Evolutionary conservation across 73 alveolate genomes (phyloP).

Genomic region (Urostyla sp.): DNA sequence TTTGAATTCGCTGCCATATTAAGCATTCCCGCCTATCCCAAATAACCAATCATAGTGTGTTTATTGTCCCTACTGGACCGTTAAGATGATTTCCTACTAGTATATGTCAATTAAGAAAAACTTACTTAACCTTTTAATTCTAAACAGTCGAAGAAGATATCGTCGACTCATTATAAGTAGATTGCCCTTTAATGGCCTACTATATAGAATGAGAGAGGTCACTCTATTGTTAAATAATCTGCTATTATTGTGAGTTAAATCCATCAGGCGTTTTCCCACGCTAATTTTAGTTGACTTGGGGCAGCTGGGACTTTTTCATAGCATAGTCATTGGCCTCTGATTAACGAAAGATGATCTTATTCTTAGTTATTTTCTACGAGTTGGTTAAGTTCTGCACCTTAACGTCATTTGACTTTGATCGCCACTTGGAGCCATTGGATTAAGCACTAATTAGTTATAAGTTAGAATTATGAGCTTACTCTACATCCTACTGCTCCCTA

Average conservation of each 20-base stretch:
- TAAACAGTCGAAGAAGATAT: not conserved
- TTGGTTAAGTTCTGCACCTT: not conserved
- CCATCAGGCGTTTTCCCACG: constrained; percentile 14
- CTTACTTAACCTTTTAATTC: not conserved
- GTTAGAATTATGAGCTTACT: too few species aligned
- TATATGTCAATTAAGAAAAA: not conserved
- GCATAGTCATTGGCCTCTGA: too few species aligned
- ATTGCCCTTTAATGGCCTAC: not conserved
- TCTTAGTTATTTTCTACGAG: not conserved
- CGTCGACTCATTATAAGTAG: not conserved
- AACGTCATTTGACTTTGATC: constrained; percentile 2
- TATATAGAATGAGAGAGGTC: not conserved
- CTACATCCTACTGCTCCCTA: too few species aligned
- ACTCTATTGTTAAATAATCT: not conserved
- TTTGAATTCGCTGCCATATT: too few species aligned
- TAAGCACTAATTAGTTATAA: too few species aligned
- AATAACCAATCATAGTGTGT: too few species aligned
- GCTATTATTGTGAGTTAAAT: not conserved
- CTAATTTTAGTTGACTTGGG: not conserved
- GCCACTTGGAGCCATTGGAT: not conserved
- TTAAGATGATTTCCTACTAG: constrained; percentile 1
- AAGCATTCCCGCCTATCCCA: too few species aligned
- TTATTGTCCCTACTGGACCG: constrained; percentile 4
- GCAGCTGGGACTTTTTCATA: too few species aligned
- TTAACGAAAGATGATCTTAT: not conserved